phyloP scores from a whole-genome alignment of 176 grass and related monocot species.

The Elaeis guineensis region DNA sequence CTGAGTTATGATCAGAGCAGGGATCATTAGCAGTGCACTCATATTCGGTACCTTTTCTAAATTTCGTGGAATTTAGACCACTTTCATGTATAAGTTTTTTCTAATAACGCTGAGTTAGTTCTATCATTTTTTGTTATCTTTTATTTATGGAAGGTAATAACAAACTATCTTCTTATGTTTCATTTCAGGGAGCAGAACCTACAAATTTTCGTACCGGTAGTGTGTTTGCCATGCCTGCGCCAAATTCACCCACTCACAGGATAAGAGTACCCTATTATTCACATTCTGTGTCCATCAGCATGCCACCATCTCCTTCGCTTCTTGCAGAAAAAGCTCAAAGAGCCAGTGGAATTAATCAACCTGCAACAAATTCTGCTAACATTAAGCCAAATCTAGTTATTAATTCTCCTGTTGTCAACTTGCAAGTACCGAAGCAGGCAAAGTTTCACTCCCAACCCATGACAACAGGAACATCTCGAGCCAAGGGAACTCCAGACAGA shows the following conservation, averaged over 20 bases:
- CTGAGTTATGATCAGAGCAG: too few relatives aligned
- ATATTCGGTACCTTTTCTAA: too few relatives aligned
- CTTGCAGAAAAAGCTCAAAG: conserved; percentile 7
- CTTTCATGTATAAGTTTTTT: too few relatives aligned
- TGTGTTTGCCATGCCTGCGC: background rate
- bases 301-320: conserved; percentile 51
- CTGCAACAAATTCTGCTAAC: background rate
- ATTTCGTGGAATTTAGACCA: too few relatives aligned
- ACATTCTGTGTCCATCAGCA: conserved; percentile 52
- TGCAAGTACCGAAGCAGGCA: conserved; percentile 24
- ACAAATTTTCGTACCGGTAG: conserved; percentile 4
- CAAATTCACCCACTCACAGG: background rate
- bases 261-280: conserved; percentile 4
- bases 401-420: background rate
- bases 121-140: background rate
- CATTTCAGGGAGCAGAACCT: conserved; percentile 23
- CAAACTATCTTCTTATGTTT: background rate
- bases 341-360: conserved; percentile 3
- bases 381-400: conserved; percentile 1
- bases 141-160: background rate
- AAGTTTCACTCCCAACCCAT: conserved; percentile 70
- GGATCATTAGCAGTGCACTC: too few relatives aligned
- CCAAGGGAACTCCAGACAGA: background rate
- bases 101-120: background rate
- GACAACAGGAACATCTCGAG: background rate